Conservation (phyloP, 1,284 basidiomycete species). For the Papiliotrema flavescens region DNA sequence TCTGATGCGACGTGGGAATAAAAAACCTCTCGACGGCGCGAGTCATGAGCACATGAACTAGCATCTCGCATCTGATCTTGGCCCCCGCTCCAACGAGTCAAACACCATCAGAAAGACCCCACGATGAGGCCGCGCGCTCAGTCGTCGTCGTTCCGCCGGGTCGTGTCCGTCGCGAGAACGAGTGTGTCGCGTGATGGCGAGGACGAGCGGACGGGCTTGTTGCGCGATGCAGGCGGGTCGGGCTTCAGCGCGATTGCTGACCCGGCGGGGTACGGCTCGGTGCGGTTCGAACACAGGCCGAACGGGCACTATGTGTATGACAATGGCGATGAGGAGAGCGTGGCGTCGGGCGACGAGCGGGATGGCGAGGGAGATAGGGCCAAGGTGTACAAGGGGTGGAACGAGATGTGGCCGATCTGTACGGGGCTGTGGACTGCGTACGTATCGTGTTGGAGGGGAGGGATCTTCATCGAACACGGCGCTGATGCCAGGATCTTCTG, state of each 20-base stretch:
- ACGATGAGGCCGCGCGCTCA: too few species aligned
- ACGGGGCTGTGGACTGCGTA: slow-evolving; percentile 10
- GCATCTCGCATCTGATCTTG: too few species aligned
- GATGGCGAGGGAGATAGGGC: not conserved
- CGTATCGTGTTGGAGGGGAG: not conserved
- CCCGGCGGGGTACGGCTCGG: not conserved
- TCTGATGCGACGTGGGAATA: too few species aligned
- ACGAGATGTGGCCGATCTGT: slow-evolving; percentile 11
- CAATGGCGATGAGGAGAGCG: not conserved
- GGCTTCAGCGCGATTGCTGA: not conserved
- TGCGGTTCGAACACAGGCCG: not conserved
- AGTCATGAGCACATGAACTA: too few species aligned
- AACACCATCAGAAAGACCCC: too few species aligned
- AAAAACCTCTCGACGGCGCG: too few species aligned
- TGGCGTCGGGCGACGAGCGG: not conserved
- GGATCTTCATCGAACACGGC: not conserved
- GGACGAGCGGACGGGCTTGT: not conserved
- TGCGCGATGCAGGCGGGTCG: not conserved
- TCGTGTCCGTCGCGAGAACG: too few species aligned
- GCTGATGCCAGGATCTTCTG: slow-evolving; percentile 22
- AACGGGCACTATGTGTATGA: not conserved
- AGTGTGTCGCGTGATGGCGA: too few species aligned
- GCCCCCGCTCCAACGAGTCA: too few species aligned
- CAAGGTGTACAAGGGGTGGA: slow-evolving; percentile 3
- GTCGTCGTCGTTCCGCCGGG: too few species aligned